These are phyloP conservation scores for Myochromella boudieri DNA, from an alignment of 768 basidiomycete genomes.

Conservation along the genomic window DNA sequence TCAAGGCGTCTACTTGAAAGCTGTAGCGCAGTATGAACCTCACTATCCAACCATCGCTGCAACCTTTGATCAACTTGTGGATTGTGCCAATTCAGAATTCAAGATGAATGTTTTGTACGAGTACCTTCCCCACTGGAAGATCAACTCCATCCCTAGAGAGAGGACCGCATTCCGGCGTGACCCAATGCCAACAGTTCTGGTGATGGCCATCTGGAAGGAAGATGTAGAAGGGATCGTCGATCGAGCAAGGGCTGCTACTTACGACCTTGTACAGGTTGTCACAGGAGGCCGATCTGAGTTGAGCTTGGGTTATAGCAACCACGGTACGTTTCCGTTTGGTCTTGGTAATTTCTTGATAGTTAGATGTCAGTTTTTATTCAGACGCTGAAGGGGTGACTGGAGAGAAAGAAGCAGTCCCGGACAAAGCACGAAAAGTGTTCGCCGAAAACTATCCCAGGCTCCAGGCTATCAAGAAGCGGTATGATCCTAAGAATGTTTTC, in stretches of 20 bases:
- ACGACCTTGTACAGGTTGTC: conserved; percentile 31
- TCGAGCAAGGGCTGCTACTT: conserved; percentile 20
- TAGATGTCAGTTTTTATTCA: neutral
- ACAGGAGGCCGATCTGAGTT: conserved; percentile 27
- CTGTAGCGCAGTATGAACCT: conserved; percentile 30
- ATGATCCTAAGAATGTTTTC: conserved; percentile 32
- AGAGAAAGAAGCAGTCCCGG: conserved; percentile 9
- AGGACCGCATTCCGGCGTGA: conserved; percentile 42
- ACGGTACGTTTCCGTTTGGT: conserved; percentile 35
- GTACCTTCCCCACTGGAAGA: conserved; percentile 38
- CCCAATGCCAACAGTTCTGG: conserved; percentile 24
- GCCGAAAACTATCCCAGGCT: conserved; percentile 36
- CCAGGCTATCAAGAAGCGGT: conserved; percentile 28
- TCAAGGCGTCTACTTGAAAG: conserved; percentile 43
- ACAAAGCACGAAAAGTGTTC: conserved; percentile 27
- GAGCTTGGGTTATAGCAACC: conserved; percentile 45
- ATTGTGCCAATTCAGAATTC: conserved; percentile 27
- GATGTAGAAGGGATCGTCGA: conserved; percentile 25
- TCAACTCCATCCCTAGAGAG: conserved; percentile 31
- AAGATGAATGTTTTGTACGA: conserved; percentile 37
- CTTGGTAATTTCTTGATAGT: neutral
- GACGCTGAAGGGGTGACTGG: conserved; percentile 13
- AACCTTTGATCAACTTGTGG: conserved; percentile 27
- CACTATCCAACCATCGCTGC: conserved; percentile 25
- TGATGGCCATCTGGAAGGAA: conserved; percentile 36